phyloP scores from a whole-genome alignment of 257 asterid genomes.

The Anisodus acutangulus region DNA sequence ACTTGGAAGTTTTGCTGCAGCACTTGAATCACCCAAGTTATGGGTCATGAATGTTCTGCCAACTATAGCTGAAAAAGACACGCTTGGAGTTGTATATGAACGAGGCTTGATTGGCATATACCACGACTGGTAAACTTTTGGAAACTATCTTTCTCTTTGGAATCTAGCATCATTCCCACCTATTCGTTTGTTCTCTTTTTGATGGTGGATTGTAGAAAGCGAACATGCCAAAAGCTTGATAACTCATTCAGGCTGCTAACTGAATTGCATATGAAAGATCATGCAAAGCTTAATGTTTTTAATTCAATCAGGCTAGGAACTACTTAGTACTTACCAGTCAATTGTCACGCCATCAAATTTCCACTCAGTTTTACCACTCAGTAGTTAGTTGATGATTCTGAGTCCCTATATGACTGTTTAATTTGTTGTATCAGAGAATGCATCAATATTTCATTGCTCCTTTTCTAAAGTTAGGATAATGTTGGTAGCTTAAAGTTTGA shows the following conservation, averaged over 20 bases:
- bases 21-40: conserved; percentile 42
- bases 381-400: background rate
- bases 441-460: background rate
- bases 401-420: background rate
- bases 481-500: background rate
- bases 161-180: background rate
- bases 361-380: background rate
- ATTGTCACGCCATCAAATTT: background rate
- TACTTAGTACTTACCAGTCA: background rate
- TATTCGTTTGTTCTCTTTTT: background rate
- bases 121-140: conserved; percentile 48
- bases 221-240: background rate
- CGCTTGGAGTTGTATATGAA: conserved; percentile 51
- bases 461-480: background rate
- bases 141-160: background rate
- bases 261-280: background rate
- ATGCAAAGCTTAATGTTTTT: background rate
- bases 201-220: background rate
- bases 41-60: conserved; percentile 64
- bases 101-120: conserved; percentile 54
- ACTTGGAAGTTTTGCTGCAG: conserved; percentile 58
- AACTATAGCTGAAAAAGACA: conserved; percentile 45
- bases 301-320: background rate
- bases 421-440: background rate
- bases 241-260: background rate